Conservation (phyloP, 2,329 filamentous ascomycete genomes). For the Podosphaera aphanis region DNA sequence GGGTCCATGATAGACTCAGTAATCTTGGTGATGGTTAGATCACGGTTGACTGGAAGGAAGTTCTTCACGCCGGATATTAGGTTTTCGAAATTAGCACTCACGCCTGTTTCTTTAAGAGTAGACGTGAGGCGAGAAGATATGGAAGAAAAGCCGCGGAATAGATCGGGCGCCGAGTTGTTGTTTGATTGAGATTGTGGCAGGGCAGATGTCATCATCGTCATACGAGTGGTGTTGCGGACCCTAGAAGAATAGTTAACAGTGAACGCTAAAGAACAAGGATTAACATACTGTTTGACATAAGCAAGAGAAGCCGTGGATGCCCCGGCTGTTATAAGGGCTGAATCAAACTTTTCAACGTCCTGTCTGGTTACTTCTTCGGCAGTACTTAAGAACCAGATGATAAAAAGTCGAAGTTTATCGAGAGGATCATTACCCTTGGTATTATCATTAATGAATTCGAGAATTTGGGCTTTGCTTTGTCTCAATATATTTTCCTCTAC, state of each 20-base stretch:
- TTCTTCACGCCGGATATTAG: conserved; percentile 94
- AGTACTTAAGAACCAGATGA: conserved; percentile 91
- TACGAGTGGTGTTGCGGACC: conserved; percentile 82
- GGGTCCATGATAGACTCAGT: conserved; percentile 97
- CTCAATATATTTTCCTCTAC: conserved; percentile 82
- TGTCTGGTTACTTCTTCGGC: conserved; percentile 65
- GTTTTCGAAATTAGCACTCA: conserved; percentile 74
- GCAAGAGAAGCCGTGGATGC: conserved; percentile 55
- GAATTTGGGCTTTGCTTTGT: conserved; percentile 68
- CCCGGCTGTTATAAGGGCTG: conserved; percentile 53
- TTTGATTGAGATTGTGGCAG: conserved; percentile 36
- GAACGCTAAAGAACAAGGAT: background rate
- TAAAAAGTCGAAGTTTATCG: conserved; percentile 82
- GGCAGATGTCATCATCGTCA: conserved; percentile 90
- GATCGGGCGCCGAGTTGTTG: conserved; percentile 36
- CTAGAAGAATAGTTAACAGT: conserved; percentile 18
- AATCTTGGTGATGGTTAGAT: conserved; percentile 91
- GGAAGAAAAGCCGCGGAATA: conserved; percentile 83
- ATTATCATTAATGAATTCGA: conserved; percentile 62
- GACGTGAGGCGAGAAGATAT: conserved; percentile 83
- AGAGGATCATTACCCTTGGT: conserved; percentile 63
- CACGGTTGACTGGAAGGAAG: conserved; percentile 86
- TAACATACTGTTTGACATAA: conserved; percentile 60
- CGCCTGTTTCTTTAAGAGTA: conserved; percentile 71
- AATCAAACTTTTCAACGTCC: conserved; percentile 71